phyloP scores from a whole-genome alignment of 345 rosid species.

The Rhizophora mangle region DNA sequence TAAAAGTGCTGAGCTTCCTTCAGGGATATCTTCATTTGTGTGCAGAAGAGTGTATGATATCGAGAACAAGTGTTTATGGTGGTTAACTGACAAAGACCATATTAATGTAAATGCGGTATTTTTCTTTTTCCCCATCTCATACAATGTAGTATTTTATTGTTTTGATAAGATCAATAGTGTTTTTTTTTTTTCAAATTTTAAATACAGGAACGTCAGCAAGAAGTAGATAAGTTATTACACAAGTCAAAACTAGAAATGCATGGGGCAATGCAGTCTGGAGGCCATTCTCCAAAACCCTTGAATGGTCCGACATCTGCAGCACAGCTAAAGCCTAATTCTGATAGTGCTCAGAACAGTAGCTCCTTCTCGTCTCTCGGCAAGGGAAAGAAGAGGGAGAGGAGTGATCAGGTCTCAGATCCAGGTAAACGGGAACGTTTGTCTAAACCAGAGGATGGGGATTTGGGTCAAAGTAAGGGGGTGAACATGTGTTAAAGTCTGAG shows the following conservation, averaged over 20 bases:
- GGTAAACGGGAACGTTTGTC: constrained; percentile 58
- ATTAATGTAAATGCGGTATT: constrained; percentile 54
- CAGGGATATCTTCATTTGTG: constrained; percentile 74
- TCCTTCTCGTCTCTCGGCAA: constrained; percentile 63
- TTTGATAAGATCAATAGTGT: constrained; percentile 3
- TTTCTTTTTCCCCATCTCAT: not conserved
- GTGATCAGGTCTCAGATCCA: constrained; percentile 67
- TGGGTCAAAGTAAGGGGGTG: constrained; percentile 46
- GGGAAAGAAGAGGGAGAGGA: constrained; percentile 91
- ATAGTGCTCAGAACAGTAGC: constrained; percentile 55
- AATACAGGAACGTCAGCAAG: constrained; percentile 54
- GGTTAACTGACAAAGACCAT: constrained; percentile 90
- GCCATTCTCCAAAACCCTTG: constrained; percentile 72
- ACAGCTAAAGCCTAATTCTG: constrained; percentile 67
- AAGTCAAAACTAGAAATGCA: constrained; percentile 74
- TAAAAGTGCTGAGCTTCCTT: constrained; percentile 67
- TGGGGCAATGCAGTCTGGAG: constrained; percentile 67
- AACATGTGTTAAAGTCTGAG: constrained; percentile 57
- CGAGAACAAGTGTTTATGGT: constrained; percentile 67
- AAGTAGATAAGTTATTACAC: constrained; percentile 67
- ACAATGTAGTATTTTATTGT: not conserved
- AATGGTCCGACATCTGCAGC: constrained; percentile 74
- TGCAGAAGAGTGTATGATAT: constrained; percentile 86
- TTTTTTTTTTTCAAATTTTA: not conserved
- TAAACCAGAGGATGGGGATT: constrained; percentile 63